Percentiles rank a stretch among this genome's conserved stretches.
These are phyloP conservation scores for Paxillus rubicundulus DNA, from an alignment of 768 basidiomycete genomes.

Conservation along the genomic window DNA sequence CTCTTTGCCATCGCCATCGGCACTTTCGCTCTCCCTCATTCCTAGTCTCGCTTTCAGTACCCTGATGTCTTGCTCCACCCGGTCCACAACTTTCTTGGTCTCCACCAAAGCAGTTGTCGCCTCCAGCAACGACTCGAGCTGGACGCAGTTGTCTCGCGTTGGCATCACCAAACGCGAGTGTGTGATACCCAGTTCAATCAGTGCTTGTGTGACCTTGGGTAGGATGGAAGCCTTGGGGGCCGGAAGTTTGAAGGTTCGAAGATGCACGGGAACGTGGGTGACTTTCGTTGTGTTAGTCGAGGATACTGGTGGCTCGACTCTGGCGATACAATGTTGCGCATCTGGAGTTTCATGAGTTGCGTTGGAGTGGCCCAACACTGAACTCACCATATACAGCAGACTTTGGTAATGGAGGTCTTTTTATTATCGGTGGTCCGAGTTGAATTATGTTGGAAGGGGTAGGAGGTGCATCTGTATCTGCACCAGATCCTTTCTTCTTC, in stretches of 20 bases:
- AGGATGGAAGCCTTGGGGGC: slow-evolving; percentile 70
- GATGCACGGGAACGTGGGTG: slow-evolving; percentile 73
- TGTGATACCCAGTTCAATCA: slow-evolving; percentile 74
- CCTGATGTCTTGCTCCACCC: slow-evolving; percentile 81
- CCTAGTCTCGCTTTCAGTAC: slow-evolving; percentile 63
- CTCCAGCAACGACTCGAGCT: slow-evolving; percentile 71
- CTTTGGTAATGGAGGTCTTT: slow-evolving; percentile 46
- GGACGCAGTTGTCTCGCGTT: slow-evolving; percentile 74
- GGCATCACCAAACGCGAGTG: slow-evolving; percentile 89
- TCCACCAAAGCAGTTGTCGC: slow-evolving; percentile 77
- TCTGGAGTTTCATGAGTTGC: slow-evolving; percentile 43
- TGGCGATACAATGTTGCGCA: slow-evolving; percentile 68
- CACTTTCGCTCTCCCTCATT: slow-evolving; percentile 46
- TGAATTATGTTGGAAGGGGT: slow-evolving; percentile 37
- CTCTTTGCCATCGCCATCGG: slow-evolving; percentile 36
- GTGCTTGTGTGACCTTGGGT: slow-evolving; percentile 72
- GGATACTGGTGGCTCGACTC: slow-evolving; percentile 54
- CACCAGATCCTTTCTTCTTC: slow-evolving; percentile 41
- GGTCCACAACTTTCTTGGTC: slow-evolving; percentile 83
- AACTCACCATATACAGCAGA: slow-evolving; percentile 57
- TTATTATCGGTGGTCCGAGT: slow-evolving; percentile 36
- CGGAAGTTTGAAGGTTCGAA: slow-evolving; percentile 87
- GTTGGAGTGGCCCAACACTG: not conserved
- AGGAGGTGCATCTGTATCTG: slow-evolving; percentile 34
- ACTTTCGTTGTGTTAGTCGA: slow-evolving; percentile 54